A percentile compares a stretch with the other conserved stretches of the same genome.
Evolutionary conservation across 257 asterid species (phyloP).

Genomic region (Penstemon davidsonii): DNA sequence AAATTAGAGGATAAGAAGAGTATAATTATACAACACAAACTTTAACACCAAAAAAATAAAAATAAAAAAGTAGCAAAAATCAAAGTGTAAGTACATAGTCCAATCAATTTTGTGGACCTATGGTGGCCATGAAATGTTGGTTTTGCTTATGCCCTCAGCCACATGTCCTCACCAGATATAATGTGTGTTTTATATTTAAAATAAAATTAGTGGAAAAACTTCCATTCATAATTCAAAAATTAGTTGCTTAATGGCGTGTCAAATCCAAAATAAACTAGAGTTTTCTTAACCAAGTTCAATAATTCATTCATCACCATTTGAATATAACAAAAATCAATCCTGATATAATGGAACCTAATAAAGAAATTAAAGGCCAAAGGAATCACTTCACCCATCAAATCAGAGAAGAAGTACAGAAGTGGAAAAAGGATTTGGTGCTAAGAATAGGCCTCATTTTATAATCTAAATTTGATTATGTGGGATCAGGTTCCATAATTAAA

Average conservation of each 20-base stretch:
- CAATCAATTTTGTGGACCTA: too few relatives aligned
- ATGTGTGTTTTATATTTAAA: too few relatives aligned
- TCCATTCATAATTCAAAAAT: too few relatives aligned
- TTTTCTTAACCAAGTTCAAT: too few relatives aligned
- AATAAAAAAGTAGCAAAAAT: too few relatives aligned
- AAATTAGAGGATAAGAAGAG: too few relatives aligned
- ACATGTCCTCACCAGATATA: neutral
- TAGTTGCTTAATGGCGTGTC: too few relatives aligned
- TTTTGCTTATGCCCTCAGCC: neutral
- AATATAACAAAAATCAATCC: neutral
- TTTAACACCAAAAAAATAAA: too few relatives aligned
- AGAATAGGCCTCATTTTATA: slow-evolving; percentile 31
- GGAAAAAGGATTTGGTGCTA: slow-evolving; percentile 42
- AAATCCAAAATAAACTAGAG: too few relatives aligned
- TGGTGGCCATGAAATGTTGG: neutral
- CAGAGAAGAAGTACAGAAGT: slow-evolving; percentile 25
- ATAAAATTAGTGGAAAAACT: too few relatives aligned
- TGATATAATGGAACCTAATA: slow-evolving; percentile 28
- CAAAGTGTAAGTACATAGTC: too few relatives aligned
- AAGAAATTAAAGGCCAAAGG: slow-evolving; percentile 6
- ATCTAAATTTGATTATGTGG: slow-evolving; percentile 39
- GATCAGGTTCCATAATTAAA: slow-evolving; percentile 42
- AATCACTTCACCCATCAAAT: slow-evolving; percentile 29
- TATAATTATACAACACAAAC: too few relatives aligned
- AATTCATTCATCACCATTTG: neutral